Base-by-base conservation (phyloP, 225 moss, liverwort and hornwort species). In the Takakia lepidozioides region DNA sequence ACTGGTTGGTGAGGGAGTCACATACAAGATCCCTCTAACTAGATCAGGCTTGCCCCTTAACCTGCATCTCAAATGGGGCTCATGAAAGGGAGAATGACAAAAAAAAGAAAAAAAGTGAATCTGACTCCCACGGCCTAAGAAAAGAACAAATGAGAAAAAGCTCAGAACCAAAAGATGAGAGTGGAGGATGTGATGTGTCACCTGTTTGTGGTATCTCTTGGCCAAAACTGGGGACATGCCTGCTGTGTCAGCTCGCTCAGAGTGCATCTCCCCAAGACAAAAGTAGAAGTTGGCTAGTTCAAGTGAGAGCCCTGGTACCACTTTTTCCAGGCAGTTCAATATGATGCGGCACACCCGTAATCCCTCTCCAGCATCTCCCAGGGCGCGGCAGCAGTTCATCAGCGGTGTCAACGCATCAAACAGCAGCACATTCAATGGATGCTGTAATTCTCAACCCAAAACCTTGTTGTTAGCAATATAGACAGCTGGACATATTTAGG, bases 261-360 rank as follows among this genome's bases (percentile, higher is more conserved):
- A 49, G 67, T 83, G 84, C 86, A 91, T 81, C 68, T 91, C 91
- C 51, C 83, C 84, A 57, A 86, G 76, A 49, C 91, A 91, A 45
- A 78, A 86, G 60, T 91, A 86, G 50, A 90, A 90, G 42, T 78
- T 83, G 32, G 78, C 86, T 38, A 78, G 49, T 71, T 91, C 84
- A 44, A 81, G 57, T 51, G 91, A 86, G 48, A 59, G 52, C 22
- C 86, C 84, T 27, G 78, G 81, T 43, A 83, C 27, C 17, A 86
- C 78, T 72, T 81, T 86, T 68, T 91, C 83, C 67, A 86, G 59
- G 43, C 70, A 68, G 19, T 66, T 54, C 53, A 84, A 54, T 14
- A 91, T 76, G 38, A 48, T 70, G n/a, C 66, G 68, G 67, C 86
- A 83, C 37, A 86, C 68, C 14, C 81, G 83, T 53, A 64, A 65